Evolutionary conservation across 768 basidiomycete genomes (phyloP), one percentile per base, ranked within the genome.

Genomic region (Dentipellis fragilis): DNA sequence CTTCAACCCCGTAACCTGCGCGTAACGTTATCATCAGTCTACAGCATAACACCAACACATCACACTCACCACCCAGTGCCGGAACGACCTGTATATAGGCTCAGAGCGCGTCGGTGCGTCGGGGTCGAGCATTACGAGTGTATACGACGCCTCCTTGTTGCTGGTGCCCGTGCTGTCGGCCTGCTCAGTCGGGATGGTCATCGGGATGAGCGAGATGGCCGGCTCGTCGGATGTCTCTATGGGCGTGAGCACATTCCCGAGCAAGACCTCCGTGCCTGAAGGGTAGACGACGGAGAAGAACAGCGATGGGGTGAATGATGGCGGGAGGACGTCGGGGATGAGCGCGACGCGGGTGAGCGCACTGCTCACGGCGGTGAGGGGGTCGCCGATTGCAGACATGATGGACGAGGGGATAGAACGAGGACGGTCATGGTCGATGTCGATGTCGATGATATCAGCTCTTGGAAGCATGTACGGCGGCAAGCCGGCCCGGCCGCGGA

Each of bases 211-310:
- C 38, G 66, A 68, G 39, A 83, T 69, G 3, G 70, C 63, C 3
- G 83, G 83, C 56, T 82, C 81, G 16, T 79, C 73, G 22, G 71
- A 62, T 0, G 79, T 78, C 10, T 74, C 73, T 3, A 62, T 57
- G 17, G 62, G 64, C 11, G 65, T 65, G 35, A 75, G 58, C 23
- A 66, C 65, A 58, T 74, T 75, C 7, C 74, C 74, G 9, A 73
- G 62, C 52, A 69, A 56, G 22, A 67, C 67, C 57, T 78, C 70
- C 42, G 11, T 19, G 8, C 73, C 73, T 36, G 64, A 68, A 1
- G 75, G 72, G 67, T 73, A 80, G 19, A 69, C 63, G 54, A 78
- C 54, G 49, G 72, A 72, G 67, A 80, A 76, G 46, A 76, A 68
- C 12, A 75, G 65, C 4, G 73, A 67, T 1, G 75, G 76, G 11